Base-by-base conservation (phyloP, 1,139 yeast species). In the Hyphopichia burtonii region DNA sequence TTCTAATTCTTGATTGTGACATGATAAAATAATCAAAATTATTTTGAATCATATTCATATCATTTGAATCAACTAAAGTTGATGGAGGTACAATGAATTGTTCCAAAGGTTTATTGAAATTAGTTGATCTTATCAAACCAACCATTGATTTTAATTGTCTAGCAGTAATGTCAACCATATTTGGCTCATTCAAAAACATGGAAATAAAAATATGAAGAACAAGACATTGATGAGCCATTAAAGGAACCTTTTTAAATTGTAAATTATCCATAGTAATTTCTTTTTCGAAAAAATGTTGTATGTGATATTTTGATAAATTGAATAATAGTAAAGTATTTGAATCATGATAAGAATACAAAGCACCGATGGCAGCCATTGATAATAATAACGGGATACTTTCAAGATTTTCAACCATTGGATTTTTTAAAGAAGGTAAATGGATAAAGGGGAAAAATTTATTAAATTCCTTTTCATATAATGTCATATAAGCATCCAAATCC, bases 351-450 rank as follows among this genome's bases (percentile, higher is more conserved):
- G 87, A 80, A 55, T 88, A 88, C 22, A 90, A 69, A 0, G 97
- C 96, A 35, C 98, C 98, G 46, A 90, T 80, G 18, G 96, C 86
- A 1, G 95, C 86, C 80, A 90, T 86, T 11, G 93, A 79, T 42
- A 89, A 67, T n/a, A 89, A 61, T 41, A 90, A 67, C 1, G 96
- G 93, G 44, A 86, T 81, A 57, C 86, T 85, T 40, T 83, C 87
- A 43, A 73, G 61, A 47, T 74, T 73, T 35, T 72, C 71, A 15
- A 78, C 81, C 54, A 74, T 64, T 0, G 80, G 74, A 45, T 82
- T 80, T 45, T 75, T 61, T 44, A 86, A 69, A 3, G 90, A 74
- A 11, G 86, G 84, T 39, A 88, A 71, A 62, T 89, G 96, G 50
- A 90, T 77, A 59, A 89, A 89, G 14, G 96, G 91, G 64, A 86